Conservation (phyloP, 176 grass and related monocot genomes). For the Paspalum notatum region DNA sequence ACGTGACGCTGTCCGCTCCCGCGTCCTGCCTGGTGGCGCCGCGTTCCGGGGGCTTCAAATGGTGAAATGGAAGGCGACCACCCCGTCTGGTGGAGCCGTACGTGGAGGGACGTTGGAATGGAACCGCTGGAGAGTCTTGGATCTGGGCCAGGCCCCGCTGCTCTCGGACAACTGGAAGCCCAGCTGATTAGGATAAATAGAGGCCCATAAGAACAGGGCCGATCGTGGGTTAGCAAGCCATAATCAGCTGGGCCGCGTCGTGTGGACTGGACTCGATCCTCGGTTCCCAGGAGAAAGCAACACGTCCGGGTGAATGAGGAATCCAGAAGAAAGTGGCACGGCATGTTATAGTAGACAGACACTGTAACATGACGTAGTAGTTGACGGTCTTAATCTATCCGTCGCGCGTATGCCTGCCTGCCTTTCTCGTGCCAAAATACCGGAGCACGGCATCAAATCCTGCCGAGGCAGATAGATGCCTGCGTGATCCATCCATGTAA, state of each 20-base stretch:
- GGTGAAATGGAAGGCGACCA: too few species aligned
- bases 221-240: background rate
- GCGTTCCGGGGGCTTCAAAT: too few species aligned
- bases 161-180: background rate
- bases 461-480: background rate
- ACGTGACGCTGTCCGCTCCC: constrained; percentile 35
- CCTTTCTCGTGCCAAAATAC: background rate
- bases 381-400: background rate
- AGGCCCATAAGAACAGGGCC: background rate
- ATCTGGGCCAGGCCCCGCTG: background rate
- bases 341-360: background rate
- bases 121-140: background rate
- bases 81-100: too few species aligned
- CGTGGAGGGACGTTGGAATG: too few species aligned
- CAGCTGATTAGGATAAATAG: too few species aligned
- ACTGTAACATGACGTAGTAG: background rate
- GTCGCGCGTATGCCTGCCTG: background rate
- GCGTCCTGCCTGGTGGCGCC: background rate
- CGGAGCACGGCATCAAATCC: background rate
- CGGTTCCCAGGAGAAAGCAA: background rate
- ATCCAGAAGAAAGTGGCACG: background rate
- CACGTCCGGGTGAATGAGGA: background rate
- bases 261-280: background rate
- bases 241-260: background rate
- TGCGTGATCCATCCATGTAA: background rate